Evolutionary conservation across 2,329 filamentous ascomycete genomes (phyloP).

Genomic region (Neofusicoccum sp.): DNA sequence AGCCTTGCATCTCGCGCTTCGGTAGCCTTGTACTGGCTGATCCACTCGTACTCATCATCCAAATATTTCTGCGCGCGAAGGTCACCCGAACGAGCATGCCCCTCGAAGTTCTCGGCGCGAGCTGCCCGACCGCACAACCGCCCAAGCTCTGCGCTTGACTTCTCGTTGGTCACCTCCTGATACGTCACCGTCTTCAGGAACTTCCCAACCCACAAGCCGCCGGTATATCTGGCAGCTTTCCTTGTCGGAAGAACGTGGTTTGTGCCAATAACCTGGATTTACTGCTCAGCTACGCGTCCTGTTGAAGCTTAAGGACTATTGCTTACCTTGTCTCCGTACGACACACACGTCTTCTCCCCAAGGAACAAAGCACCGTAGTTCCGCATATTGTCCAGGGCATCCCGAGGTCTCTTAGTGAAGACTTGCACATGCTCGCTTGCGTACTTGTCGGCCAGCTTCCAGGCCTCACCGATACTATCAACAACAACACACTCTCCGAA

Average conservation of each 20-base stretch:
- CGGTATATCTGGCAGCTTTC: constrained; percentile 50
- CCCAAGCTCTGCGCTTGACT: constrained; percentile 50
- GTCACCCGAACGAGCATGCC: constrained; percentile 53
- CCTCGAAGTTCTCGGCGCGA: constrained; percentile 53
- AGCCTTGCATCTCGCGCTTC: background rate
- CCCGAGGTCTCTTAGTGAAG: constrained; percentile 46
- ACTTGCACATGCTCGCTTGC: constrained; percentile 55
- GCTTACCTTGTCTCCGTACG: constrained; percentile 52
- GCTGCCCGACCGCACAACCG: constrained; percentile 50
- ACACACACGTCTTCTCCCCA: constrained; percentile 53
- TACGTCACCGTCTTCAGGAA: constrained; percentile 54
- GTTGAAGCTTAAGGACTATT: no score
- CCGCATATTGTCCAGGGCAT: constrained; percentile 51
- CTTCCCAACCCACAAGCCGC: constrained; percentile 57
- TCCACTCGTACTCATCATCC: constrained; percentile 46
- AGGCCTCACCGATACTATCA: constrained; percentile 44
- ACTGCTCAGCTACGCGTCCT: background rate
- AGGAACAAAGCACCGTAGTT: constrained; percentile 54
- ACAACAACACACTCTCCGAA: constrained; percentile 50
- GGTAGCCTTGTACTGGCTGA: background rate
- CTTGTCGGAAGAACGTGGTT: constrained; percentile 55
- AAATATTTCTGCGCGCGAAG: constrained; percentile 47
- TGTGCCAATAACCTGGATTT: constrained; percentile 50
- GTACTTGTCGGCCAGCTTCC: constrained; percentile 47
- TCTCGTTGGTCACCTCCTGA: constrained; percentile 46